A percentile compares a stretch with the other conserved stretches of the same genome.
phyloP scores from a whole-genome alignment of 306 rosid species.

The Datisca glomerata region DNA sequence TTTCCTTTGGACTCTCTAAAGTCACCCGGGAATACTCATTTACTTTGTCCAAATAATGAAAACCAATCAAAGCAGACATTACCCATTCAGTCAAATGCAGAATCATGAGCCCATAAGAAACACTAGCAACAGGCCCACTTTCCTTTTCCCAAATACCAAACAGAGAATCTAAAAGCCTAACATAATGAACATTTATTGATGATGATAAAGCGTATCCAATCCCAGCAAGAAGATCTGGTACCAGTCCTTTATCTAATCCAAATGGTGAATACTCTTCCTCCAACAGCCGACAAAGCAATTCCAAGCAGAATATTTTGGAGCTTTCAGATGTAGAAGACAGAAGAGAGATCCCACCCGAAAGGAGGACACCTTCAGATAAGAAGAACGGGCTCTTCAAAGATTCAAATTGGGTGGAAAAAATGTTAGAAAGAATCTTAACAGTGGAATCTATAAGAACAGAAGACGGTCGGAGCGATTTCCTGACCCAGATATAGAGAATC shows the following conservation, averaged over 20 bases:
- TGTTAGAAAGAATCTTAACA: conserved; percentile 22
- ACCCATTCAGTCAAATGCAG: conserved; percentile 76
- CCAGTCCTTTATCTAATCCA: conserved; percentile 22
- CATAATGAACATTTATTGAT: conserved; percentile 32
- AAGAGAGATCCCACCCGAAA: conserved; percentile 52
- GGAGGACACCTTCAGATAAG: conserved; percentile 43
- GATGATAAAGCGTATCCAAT: conserved; percentile 77
- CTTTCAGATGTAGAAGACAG: conserved; percentile 32
- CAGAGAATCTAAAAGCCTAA: conserved; percentile 36
- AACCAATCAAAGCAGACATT: conserved; percentile 35
- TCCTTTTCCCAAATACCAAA: conserved; percentile 54
- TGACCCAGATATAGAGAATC: conserved; percentile 66
- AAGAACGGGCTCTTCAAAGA: conserved; percentile 20
- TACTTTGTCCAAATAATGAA: conserved; percentile 29
- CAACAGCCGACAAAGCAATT: conserved; percentile 29
- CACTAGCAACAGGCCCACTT: conserved; percentile 35
- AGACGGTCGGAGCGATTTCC: conserved; percentile 58
- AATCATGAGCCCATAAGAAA: conserved; percentile 59
- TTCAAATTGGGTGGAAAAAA: conserved; percentile 25
- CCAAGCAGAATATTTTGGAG: conserved; percentile 43
- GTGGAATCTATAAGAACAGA: conserved; percentile 33
- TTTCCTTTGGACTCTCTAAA: conserved; percentile 33
- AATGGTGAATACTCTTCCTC: conserved; percentile 24
- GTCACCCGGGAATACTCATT: conserved; percentile 19
- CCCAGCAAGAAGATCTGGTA: conserved; percentile 68